Evolutionary conservation across 1,139 yeast genomes (phyloP).

Genomic region (Pichia sp.): DNA sequence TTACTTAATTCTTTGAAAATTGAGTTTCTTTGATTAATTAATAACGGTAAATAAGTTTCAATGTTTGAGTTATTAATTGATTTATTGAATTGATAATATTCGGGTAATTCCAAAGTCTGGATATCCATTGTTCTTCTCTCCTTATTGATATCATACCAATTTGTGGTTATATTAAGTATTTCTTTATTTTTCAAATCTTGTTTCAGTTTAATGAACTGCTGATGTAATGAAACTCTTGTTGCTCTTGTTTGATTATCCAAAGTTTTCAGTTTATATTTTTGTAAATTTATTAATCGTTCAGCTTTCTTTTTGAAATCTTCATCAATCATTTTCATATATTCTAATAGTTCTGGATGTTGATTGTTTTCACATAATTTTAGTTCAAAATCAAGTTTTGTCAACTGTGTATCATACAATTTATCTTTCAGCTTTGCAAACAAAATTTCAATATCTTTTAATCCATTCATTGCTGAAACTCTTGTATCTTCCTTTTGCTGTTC

Average conservation of each 20-base stretch:
- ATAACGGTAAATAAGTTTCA: constrained; percentile 29
- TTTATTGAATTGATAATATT: constrained; percentile 28
- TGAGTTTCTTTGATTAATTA: constrained; percentile 50
- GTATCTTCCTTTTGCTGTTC: constrained; percentile 35
- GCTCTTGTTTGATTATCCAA: constrained; percentile 79
- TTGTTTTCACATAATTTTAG: constrained; percentile 83
- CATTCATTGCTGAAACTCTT: constrained; percentile 58
- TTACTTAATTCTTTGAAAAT: constrained; percentile 51
- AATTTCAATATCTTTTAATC: constrained; percentile 70
- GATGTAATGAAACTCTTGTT: constrained; percentile 73
- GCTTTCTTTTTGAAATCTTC: constrained; percentile 67
- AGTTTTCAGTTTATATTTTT: constrained; percentile 68
- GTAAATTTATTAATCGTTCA: constrained; percentile 58
- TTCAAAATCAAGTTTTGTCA: constrained; percentile 71
- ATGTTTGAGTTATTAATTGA: constrained; percentile 22
- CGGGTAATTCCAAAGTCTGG: constrained; percentile 35
- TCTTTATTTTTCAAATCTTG: constrained; percentile 63
- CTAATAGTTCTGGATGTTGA: constrained; percentile 78
- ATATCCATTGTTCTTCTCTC: constrained; percentile 85
- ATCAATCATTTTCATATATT: constrained; percentile 51
- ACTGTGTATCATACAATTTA: constrained; percentile 64
- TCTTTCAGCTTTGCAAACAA: constrained; percentile 85
- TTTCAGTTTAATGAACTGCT: constrained; percentile 65
- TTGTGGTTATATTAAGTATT: constrained; percentile 69
- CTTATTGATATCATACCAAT: constrained; percentile 88